Conservation (phyloP, 176 grass and related monocot genomes). For the Zoysia pacifica region DNA sequence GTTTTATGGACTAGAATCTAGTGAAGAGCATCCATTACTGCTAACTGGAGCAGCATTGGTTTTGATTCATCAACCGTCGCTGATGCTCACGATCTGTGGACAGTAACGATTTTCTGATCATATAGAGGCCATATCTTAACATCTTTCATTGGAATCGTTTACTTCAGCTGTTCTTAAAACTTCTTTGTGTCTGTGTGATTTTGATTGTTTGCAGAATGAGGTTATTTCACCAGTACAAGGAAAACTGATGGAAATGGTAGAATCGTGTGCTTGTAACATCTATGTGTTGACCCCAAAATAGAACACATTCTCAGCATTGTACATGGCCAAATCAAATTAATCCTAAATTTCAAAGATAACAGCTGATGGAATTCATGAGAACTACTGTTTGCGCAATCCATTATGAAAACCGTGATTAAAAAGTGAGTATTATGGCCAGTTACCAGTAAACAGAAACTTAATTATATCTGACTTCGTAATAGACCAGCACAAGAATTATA, state of each 20-base stretch:
- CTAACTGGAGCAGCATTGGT: constrained; percentile 47
- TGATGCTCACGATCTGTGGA: constrained; percentile 57
- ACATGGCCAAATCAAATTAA: constrained; percentile 15
- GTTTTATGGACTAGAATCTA: constrained; percentile 57
- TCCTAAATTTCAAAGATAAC: neutral
- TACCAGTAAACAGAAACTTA: neutral
- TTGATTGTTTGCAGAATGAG: constrained; percentile 33
- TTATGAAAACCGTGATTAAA: no score
- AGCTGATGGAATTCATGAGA: constrained; percentile 8
- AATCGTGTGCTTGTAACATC: constrained; percentile 48
- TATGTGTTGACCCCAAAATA: constrained; percentile 46
- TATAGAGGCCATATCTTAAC: neutral
- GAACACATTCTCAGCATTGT: neutral
- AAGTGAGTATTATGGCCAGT: neutral
- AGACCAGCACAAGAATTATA: constrained; percentile 16
- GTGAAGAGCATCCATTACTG: constrained; percentile 26
- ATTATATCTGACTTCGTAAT: neutral
- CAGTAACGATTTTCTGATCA: constrained; percentile 41
- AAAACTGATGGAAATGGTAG: constrained; percentile 24
- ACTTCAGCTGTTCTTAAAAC: neutral
- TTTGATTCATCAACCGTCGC: constrained; percentile 34
- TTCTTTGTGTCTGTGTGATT: neutral
- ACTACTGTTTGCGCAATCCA: neutral
- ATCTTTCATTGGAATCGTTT: neutral
- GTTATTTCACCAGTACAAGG: constrained; percentile 36